Percentiles rank a stretch among this genome's conserved stretches.
phyloP scores from a whole-genome alignment of 805 yeast genomes.

The Metschnikowia cubensis region DNA sequence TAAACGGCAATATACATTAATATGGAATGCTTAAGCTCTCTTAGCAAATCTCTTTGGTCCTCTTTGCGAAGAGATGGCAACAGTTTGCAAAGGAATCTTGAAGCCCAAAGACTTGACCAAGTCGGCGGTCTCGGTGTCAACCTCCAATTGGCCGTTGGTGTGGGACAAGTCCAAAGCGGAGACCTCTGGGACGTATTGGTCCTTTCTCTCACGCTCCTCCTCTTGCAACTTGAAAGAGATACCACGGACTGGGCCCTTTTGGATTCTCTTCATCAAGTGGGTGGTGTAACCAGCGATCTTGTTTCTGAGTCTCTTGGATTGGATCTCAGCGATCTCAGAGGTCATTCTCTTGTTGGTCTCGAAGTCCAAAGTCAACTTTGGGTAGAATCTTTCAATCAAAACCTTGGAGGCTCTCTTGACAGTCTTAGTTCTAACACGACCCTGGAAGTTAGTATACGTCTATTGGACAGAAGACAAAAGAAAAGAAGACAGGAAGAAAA shows the following conservation, averaged over 20 bases:
- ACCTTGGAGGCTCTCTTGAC: conserved; percentile 99
- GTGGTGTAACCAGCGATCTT: conserved; percentile 99
- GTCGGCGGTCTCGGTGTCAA: conserved; percentile 94
- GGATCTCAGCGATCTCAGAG: conserved; percentile 97
- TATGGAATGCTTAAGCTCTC: conserved; percentile 57
- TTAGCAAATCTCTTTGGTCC: conserved; percentile 87
- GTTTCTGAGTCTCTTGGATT: conserved; percentile 99
- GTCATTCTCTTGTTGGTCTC: conserved; percentile 99
- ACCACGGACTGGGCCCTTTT: conserved; percentile 99
- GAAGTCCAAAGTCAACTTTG: conserved; percentile 98
- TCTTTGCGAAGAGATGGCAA: conserved; percentile 86
- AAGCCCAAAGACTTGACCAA: conserved; percentile 92
- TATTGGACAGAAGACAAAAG: too few species aligned
- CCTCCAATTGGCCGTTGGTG: conserved; percentile 94
- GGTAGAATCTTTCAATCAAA: conserved; percentile 98
- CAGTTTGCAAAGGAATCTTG: conserved; percentile 78
- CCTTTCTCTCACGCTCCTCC: conserved; percentile 99
- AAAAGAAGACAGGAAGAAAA: neutral
- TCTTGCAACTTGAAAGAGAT: conserved; percentile 99
- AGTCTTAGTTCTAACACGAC: conserved; percentile 99
- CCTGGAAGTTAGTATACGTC: conserved; percentile 48
- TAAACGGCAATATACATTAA: conserved; percentile 20
- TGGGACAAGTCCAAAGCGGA: conserved; percentile 98
- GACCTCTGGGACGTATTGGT: conserved; percentile 99
- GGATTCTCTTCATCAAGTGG: conserved; percentile 99